Conservation (phyloP, 225 moss, liverwort and hornwort species). For the Physcomitrellopsis africana region DNA sequence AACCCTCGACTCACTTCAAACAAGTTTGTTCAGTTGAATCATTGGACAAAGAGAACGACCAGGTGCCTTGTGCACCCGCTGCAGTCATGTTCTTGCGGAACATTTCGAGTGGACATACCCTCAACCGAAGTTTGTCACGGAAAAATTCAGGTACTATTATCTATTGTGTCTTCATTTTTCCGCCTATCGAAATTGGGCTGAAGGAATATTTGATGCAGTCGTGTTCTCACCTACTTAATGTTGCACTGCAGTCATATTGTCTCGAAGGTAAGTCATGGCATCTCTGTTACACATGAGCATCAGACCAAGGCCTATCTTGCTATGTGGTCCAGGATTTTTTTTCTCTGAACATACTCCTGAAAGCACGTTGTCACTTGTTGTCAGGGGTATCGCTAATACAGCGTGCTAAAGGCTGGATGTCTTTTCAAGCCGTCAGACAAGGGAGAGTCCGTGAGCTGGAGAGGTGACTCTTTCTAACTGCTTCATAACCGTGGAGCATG, state of each 20-base stretch:
- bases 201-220: no score
- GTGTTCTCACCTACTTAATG: no score
- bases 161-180: not conserved
- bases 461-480: slow-evolving; percentile 46
- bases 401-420: slow-evolving; percentile 65
- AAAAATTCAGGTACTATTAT: slow-evolving; percentile 37
- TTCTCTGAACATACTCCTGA: not conserved
- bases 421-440: slow-evolving; percentile 48
- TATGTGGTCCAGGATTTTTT: no score
- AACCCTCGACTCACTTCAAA: not conserved
- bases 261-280: not conserved
- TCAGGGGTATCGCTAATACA: slow-evolving; percentile 53
- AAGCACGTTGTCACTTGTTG: slow-evolving; percentile 6
- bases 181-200: no score
- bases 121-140: slow-evolving; percentile 40
- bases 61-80: slow-evolving; percentile 48
- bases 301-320: not conserved
- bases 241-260: no score
- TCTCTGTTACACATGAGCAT: not conserved
- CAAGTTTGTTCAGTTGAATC: not conserved
- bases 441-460: slow-evolving; percentile 47
- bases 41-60: slow-evolving; percentile 53
- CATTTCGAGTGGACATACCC: slow-evolving; percentile 45
- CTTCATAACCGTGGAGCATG: slow-evolving; percentile 24
- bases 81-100: slow-evolving; percentile 58